Base-by-base conservation (phyloP, 208 protist species). In the Leishmania amazonensis region DNA sequence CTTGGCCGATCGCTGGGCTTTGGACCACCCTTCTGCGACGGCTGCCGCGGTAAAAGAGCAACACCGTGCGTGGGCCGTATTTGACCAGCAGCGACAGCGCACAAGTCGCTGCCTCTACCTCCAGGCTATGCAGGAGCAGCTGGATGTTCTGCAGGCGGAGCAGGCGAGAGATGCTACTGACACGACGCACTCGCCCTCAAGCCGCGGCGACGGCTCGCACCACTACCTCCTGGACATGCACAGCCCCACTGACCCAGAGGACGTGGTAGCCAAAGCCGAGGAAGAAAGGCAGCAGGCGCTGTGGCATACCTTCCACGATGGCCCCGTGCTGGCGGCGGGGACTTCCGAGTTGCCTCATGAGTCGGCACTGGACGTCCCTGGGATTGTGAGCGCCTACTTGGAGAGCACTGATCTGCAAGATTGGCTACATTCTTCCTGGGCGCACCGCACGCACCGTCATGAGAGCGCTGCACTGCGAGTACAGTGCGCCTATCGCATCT, bases 381-480 rank as follows among this genome's bases (percentile, higher is more conserved):
- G 76, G 31, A 87, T 95, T 35, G 88, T 93, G 54, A 89, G 60
- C 58, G 85, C 84, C 47, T 93, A 91, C 80, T 40, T 87, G 47
- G 76, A 87, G 31, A 88, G 54, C 17, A 67, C 64, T 15, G 87
- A 80, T 53, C 68, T 96, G 31, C 91, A 93, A 54, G 64, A 89
- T 0, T 98, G 95, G 93, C 79, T 98, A 31, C 78, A 95, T 38
- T 64, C 75, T 17, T 78, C 83, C 47, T 96, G 95, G 93, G 64
- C 74, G n/a, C 79, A 90, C 73, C 89, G 88, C 87, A 96, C 92
- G 1, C 91, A 96, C 76, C 85, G 88, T 8, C 95, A 98, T 80
- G 95, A 98, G 80, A 90, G 89, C 60, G 95, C 95, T 13, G 95
- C 95, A 28, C 81, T 97, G 13, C 79, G 77, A 31, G 96, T 98